Conservation (phyloP, 2,329 filamentous ascomycete species). For the Penicillium expansum region DNA sequence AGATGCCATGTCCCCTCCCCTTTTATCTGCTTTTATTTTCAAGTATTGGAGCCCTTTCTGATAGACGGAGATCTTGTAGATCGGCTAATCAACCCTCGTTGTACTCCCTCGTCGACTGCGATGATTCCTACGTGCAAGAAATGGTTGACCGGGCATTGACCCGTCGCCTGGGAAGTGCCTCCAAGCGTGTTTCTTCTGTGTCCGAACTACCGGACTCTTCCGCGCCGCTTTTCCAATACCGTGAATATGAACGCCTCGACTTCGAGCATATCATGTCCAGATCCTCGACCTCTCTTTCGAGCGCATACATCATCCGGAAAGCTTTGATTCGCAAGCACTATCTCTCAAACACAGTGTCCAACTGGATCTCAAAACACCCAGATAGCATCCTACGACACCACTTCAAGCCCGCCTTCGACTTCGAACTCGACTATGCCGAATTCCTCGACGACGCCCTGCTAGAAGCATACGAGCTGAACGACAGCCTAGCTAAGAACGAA, state of each 20-base stretch:
- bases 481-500: conserved; percentile 71
- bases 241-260: conserved; percentile 81
- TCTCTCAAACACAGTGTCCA: conserved; percentile 74
- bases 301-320: conserved; percentile 94
- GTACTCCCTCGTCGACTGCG: conserved; percentile 77
- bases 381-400: conserved; percentile 65
- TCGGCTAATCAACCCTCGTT: conserved; percentile 45
- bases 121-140: conserved; percentile 84
- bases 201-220: conserved; percentile 48
- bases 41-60: conserved; percentile 26
- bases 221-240: conserved; percentile 68
- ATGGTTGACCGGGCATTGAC: conserved; percentile 73
- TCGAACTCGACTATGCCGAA: conserved; percentile 95
- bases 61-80: conserved; percentile 37
- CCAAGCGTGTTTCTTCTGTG: conserved; percentile 55
- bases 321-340: conserved; percentile 96
- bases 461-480: conserved; percentile 82
- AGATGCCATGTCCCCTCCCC: conserved; percentile 20
- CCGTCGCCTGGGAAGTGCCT: conserved; percentile 56
- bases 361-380: conserved; percentile 84
- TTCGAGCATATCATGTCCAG: conserved; percentile 71
- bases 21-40: conserved; percentile 10
- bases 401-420: conserved; percentile 75
- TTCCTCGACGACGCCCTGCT: conserved; percentile 91
- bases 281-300: conserved; percentile 64